phyloP scores from a whole-genome alignment of 176 grass and related monocot genomes.

The Puya raimondii region DNA sequence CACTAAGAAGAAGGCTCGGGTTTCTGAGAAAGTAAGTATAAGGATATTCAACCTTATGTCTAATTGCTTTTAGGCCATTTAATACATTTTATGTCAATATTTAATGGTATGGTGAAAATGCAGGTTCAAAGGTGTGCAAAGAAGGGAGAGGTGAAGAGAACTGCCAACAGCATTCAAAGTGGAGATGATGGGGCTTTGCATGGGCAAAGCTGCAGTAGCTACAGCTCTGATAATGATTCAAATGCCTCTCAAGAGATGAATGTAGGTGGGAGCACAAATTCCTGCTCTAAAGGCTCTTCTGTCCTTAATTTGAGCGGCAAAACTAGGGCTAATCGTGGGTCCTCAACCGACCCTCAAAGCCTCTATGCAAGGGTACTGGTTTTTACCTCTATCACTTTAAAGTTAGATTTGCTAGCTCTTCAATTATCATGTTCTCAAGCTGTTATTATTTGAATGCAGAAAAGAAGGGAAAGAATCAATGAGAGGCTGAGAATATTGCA shows the following conservation, averaged over 20 bases:
- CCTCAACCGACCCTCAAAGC: constrained; percentile 60
- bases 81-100: neutral
- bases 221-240: constrained; percentile 44
- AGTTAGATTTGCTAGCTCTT: neutral
- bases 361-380: constrained; percentile 69
- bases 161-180: neutral
- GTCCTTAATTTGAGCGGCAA: constrained; percentile 26
- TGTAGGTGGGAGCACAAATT: constrained; percentile 6
- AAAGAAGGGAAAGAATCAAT: constrained; percentile 82
- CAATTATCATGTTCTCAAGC: constrained; percentile 23
- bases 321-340: constrained; percentile 26
- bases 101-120: constrained; percentile 18
- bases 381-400: neutral
- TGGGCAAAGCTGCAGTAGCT: constrained; percentile 30
- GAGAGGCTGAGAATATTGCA: constrained; percentile 67
- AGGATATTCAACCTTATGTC: neutral
- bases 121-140: constrained; percentile 40
- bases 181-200: constrained; percentile 21
- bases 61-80: neutral
- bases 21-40: neutral
- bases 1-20: constrained; percentile 18
- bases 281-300: constrained; percentile 22
- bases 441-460: constrained; percentile 39
- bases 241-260: constrained; percentile 25
- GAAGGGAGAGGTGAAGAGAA: constrained; percentile 1